Evolutionary conservation across 1,139 yeast species (phyloP), one percentile per base, ranked within the genome.

Genomic region (Torulaspora globosa): DNA sequence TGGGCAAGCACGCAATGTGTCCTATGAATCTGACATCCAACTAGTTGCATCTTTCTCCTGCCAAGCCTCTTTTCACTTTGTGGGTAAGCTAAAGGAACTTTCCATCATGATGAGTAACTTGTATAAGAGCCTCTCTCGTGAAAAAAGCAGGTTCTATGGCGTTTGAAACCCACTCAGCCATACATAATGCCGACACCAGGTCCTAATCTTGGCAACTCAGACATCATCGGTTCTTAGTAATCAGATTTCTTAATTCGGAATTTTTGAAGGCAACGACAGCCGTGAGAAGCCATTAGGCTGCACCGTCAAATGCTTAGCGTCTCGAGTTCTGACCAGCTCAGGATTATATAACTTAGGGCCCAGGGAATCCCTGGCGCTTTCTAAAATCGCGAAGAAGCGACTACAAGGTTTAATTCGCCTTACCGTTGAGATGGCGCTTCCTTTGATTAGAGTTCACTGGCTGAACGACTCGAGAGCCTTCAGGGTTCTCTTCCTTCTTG

Each of bases 401-500:
- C 6, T 26, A 26, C 6, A 11, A 4, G 10, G 27, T 3, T 24
- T 24, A 11, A 24, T 24, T 11, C 11, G 3, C 11, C 11, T 24
- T 10, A 9, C 18, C 7, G n/a, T 9, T 18, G 12, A 26, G 11
- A 51, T 51, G 55, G 44, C 52, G 19, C 18, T 28, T 12, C 53
- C 48, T 11, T 44, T 48, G 11, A 54, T 66, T 16, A 58, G 56
- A 40, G 58, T 66, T 18, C 62, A 66, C 48, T 60, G 78, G 76
- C 71, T 79, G 50, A 73, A 75, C 53, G 69, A 73, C 31, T 78
- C 83, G 9, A 69, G 85, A 47, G 68, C 83, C 2, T 74, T 72
- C 45, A 68, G 84, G 45, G 69, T 79, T 14, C 57, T 75, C 35
- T 80, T 84, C 82, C 62, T 78, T 28, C 63, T 80, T 18, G 83